Evolutionary conservation across 352 stramenopile genomes (phyloP).

Genomic region (Phytophthora sansomeana): DNA sequence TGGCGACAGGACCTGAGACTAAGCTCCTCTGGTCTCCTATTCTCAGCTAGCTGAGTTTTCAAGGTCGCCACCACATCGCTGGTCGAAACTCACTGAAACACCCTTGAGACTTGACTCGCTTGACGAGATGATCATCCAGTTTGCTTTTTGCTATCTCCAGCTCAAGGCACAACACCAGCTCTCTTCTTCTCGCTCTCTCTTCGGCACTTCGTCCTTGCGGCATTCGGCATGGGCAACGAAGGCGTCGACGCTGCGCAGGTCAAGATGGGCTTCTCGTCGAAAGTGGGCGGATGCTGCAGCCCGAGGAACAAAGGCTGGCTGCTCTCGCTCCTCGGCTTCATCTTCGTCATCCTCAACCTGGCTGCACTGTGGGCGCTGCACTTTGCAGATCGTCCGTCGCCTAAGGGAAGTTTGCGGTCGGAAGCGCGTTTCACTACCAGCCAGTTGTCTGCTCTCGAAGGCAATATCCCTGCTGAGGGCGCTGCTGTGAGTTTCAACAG

Average conservation of each 20-base stretch:
- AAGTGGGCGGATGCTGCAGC: constrained; percentile 3
- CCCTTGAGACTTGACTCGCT: neutral
- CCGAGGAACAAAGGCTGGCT: constrained; percentile 25
- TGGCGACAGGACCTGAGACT: constrained; percentile 8
- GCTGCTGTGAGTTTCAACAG: constrained; percentile 52
- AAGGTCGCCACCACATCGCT: neutral
- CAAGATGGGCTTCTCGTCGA: constrained; percentile 36
- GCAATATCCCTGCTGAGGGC: constrained; percentile 26
- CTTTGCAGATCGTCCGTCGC: constrained; percentile 56
- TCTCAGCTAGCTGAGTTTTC: constrained; percentile 4
- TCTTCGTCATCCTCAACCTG: constrained; percentile 72
- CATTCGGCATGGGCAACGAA: constrained; percentile 39
- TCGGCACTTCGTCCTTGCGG: constrained; percentile 3
- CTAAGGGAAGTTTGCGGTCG: constrained; percentile 26
- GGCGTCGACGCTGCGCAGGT: constrained; percentile 54
- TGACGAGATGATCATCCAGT: constrained; percentile 13
- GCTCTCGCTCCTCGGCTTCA: constrained; percentile 44
- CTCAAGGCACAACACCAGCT: constrained; percentile 21
- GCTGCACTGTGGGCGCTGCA: constrained; percentile 70
- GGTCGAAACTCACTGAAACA: neutral
- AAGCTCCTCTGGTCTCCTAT: constrained; percentile 9
- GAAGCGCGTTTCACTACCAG: constrained; percentile 53
- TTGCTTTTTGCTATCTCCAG: constrained; percentile 29
- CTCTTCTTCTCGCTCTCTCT: constrained; percentile 1
- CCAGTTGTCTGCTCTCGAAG: constrained; percentile 33